Percentiles rank a stretch among this genome's conserved stretches.
phyloP scores from a whole-genome alignment of 108 stramenopile species.

The Licmophora abbreviata region DNA sequence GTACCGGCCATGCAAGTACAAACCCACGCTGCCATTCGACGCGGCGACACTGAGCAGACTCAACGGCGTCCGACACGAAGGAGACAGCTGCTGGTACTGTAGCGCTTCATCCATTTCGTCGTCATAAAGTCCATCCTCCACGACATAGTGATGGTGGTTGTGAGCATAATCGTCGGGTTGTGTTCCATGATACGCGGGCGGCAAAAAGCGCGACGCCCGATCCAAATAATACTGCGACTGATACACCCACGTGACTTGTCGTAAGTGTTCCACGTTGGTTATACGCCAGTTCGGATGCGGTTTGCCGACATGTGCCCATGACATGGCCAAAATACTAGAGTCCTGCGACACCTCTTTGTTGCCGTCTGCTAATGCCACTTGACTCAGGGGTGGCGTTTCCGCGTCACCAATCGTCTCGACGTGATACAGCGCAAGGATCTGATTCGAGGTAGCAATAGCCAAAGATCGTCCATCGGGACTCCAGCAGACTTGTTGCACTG shows the following conservation, averaged over 20 bases:
- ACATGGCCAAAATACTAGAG: constrained; percentile 13
- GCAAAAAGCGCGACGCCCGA: constrained; percentile 23
- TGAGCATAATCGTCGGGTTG: constrained; percentile 9
- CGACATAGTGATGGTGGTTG: neutral
- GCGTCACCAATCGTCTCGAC: constrained; percentile 27
- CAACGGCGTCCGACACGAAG: constrained; percentile 39
- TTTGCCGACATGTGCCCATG: constrained; percentile 31
- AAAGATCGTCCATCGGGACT: constrained; percentile 69
- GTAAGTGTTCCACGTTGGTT: constrained; percentile 16
- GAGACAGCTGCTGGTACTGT: constrained; percentile 9
- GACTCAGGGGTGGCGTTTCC: neutral
- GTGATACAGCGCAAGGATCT: constrained; percentile 34
- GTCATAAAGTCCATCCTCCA: constrained; percentile 1
- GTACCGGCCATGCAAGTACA: constrained; percentile 74
- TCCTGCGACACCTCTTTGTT: neutral
- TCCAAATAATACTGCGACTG: constrained; percentile 34
- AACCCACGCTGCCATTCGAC: constrained; percentile 19
- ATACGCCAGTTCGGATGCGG: constrained; percentile 18
- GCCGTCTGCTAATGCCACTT: neutral
- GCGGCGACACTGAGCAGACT: constrained; percentile 61
- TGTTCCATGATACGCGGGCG: constrained; percentile 18
- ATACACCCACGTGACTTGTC: constrained; percentile 51
- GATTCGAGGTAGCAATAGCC: constrained; percentile 40
- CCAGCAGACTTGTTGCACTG: constrained; percentile 24
- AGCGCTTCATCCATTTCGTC: constrained; percentile 6